Percentiles rank a stretch among this genome's conserved stretches.
phyloP scores from a whole-genome alignment of 2,329 filamentous ascomycete genomes.

The Fusarium cicatricum region DNA sequence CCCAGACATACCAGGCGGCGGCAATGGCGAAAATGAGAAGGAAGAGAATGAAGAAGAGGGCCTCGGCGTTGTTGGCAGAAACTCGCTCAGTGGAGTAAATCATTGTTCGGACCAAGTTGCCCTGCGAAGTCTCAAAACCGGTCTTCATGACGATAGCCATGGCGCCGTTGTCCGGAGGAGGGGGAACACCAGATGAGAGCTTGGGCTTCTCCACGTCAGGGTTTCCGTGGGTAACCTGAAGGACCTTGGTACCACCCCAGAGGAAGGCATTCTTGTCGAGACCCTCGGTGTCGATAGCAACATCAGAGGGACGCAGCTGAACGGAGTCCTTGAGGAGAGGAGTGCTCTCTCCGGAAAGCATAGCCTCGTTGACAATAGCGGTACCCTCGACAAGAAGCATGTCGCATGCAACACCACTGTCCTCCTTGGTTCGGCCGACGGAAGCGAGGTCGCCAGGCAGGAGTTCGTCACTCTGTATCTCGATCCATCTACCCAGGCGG shows the following conservation, averaged over 20 bases:
- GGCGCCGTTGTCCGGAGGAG: slow-evolving; percentile 92
- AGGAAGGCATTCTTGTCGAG: slow-evolving; percentile 97
- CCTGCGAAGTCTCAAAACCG: slow-evolving; percentile 98
- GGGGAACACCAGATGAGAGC: slow-evolving; percentile 77
- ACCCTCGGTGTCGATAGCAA: slow-evolving; percentile 83
- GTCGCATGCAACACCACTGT: slow-evolving; percentile 95
- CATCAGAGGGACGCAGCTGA: slow-evolving; percentile 85
- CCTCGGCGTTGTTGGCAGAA: slow-evolving; percentile 97
- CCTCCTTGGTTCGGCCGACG: slow-evolving; percentile 92
- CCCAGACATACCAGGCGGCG: slow-evolving; percentile 99
- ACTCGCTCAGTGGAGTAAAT: slow-evolving; percentile 99
- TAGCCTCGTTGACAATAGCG: slow-evolving; percentile 98
- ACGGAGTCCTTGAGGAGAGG: slow-evolving; percentile 96
- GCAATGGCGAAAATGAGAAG: slow-evolving; percentile 95
- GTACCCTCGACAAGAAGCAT: slow-evolving; percentile 95
- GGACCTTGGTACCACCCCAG: slow-evolving; percentile 95
- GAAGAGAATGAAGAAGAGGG: slow-evolving; percentile 97
- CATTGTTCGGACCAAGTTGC: slow-evolving; percentile 97
- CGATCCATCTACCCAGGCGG: slow-evolving; percentile 85
- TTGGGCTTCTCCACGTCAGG: slow-evolving; percentile 76
- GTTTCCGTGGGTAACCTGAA: slow-evolving; percentile 91
- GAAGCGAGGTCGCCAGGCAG: slow-evolving; percentile 94
- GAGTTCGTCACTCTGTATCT: slow-evolving; percentile 89
- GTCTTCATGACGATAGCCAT: slow-evolving; percentile 96
- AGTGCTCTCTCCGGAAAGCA: slow-evolving; percentile 98